A percentile compares a stretch with the other conserved stretches of the same genome.
Conservation (phyloP, 2,329 filamentous ascomycete genomes). For the Neopestalotiopsis rosae region DNA sequence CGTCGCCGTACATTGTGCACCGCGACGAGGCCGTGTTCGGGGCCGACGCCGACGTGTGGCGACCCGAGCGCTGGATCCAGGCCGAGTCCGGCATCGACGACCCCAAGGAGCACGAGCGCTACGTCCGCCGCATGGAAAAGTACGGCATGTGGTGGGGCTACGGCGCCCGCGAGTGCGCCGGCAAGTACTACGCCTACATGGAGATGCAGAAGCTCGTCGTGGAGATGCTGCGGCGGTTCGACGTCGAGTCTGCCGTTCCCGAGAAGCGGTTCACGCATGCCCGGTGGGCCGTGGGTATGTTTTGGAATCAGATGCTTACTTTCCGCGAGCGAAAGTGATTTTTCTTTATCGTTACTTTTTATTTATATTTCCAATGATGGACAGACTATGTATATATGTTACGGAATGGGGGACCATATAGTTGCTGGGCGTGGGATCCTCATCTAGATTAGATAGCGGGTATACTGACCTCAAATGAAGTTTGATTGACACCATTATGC, state of each 20-base stretch:
- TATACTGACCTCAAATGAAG: too few species aligned
- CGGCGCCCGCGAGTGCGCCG: neutral
- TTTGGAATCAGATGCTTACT: constrained; percentile 10
- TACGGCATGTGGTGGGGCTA: constrained; percentile 1
- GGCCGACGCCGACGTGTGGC: constrained; percentile 12
- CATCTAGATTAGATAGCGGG: too few species aligned
- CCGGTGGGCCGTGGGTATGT: constrained; percentile 17
- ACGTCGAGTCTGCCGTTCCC: constrained; percentile 1
- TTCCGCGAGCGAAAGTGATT: constrained; percentile 17
- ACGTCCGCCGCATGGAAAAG: neutral
- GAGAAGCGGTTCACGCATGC: constrained; percentile 9
- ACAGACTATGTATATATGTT: too few species aligned
- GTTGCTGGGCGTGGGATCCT: too few species aligned
- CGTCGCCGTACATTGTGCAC: constrained; percentile 17
- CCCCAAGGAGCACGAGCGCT: constrained; percentile 13
- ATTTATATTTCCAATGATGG: too few species aligned
- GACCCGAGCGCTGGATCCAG: constrained; percentile 15
- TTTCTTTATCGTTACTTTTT: neutral
- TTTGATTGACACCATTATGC: too few species aligned
- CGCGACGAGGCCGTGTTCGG: constrained; percentile 17
- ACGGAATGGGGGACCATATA: too few species aligned
- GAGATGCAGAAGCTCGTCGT: constrained; percentile 20
- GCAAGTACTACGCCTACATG: neutral
- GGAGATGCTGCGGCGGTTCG: constrained; percentile 16
- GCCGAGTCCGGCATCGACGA: constrained; percentile 7